Base-by-base conservation (phyloP, 805 yeast genomes). In the Ogataea populi-albae region DNA sequence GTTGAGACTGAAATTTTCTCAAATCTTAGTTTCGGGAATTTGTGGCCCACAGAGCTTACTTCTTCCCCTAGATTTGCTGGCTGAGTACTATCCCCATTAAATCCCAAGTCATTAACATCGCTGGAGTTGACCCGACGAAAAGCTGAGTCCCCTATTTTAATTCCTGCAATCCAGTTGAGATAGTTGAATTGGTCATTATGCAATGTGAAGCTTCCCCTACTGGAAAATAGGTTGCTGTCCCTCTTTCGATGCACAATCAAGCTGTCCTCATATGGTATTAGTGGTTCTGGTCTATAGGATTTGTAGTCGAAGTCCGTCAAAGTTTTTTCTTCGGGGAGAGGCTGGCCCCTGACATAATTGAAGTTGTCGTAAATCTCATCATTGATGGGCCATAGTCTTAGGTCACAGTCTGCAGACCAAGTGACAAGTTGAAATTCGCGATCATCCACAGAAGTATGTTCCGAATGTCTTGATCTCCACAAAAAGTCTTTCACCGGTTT, bases 81-180 rank as follows among this genome's bases (percentile, higher is more conserved):
- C 45, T 61, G 64, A 4, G 48, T 24, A 29, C 37, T 41, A 20
- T 48, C 58, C 14, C 61, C 66, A 16, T 63, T 65, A 33, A 64
- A 59, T 1, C 56, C 50, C 34, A 59, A 54, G 27, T 61, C 64
- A 21, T 69, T 59, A 0, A 69, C 64, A 29, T 54, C 59, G 12
- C 32, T 19, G 47, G 52, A 55, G 30, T 50, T 61, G 6, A 57
- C 51, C 28, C 49, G 46, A 17, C 49, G 47, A 37, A 65, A 62
- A 4, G 73, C 74, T 6, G 75, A 56, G 26, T 68, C 64, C 1
- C 86, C 86, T 45, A 91, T 76, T 38, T 88, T 69, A 6, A 91
- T 95, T 34, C 98, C 97, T 0, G 96, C 81, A 24, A 94, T 79
- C 98, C 98, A 91, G 45, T 83, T 80, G 42, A 91, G 64, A 53